A percentile compares a stretch with the other conserved stretches of the same genome.
Conservation (phyloP, 805 yeast species). For the Yamadazyma laniorum region DNA sequence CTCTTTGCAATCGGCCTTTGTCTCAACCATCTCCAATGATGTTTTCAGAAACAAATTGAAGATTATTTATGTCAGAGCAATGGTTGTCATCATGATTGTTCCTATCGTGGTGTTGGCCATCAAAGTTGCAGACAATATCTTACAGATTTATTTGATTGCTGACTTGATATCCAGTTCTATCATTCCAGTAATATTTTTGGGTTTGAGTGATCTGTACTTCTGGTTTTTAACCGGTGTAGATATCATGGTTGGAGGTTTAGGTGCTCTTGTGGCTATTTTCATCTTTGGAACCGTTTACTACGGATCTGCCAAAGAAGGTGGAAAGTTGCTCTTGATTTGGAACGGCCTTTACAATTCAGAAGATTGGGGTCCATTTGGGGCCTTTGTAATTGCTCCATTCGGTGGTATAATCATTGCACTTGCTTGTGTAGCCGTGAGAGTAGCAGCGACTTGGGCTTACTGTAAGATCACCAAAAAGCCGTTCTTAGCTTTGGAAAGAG, state of each 20-base stretch:
- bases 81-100: slow-evolving; percentile 76
- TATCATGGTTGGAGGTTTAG: slow-evolving; percentile 78
- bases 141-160: slow-evolving; percentile 86
- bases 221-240: slow-evolving; percentile 78
- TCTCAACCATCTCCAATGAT: slow-evolving; percentile 87
- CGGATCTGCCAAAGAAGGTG: slow-evolving; percentile 72
- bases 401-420: slow-evolving; percentile 68
- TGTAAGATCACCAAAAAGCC: slow-evolving; percentile 34
- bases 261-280: slow-evolving; percentile 77
- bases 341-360: slow-evolving; percentile 72
- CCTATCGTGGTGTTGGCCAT: slow-evolving; percentile 86
- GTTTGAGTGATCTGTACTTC: slow-evolving; percentile 58
- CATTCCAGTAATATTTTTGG: slow-evolving; percentile 80
- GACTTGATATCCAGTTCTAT: slow-evolving; percentile 86
- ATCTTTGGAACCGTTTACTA: slow-evolving; percentile 83
- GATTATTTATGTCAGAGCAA: slow-evolving; percentile 60
- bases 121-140: slow-evolving; percentile 74
- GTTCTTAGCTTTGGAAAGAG: slow-evolving; percentile 47
- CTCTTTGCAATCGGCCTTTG: slow-evolving; percentile 83
- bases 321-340: slow-evolving; percentile 66
- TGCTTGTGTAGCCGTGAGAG: slow-evolving; percentile 49
- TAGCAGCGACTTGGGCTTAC: slow-evolving; percentile 28
- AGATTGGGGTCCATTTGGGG: slow-evolving; percentile 96
- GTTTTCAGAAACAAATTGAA: slow-evolving; percentile 78
- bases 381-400: slow-evolving; percentile 86